phyloP scores from a whole-genome alignment of 768 basidiomycete genomes.

The Dictyophora rubrovolvata region DNA sequence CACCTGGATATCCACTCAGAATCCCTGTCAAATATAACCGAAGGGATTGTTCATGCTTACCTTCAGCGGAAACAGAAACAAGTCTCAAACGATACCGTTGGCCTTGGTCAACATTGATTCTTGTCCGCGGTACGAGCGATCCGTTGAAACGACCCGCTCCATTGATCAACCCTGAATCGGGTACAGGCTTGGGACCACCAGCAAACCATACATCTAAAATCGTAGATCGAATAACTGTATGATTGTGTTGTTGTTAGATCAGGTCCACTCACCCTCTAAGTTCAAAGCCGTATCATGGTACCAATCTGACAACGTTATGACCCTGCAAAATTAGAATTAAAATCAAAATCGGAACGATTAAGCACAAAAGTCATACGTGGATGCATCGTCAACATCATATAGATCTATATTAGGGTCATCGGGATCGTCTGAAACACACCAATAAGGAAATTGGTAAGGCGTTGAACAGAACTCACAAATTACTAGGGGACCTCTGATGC shows the following conservation, averaged over 20 bases:
- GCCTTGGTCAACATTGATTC: constrained; percentile 33
- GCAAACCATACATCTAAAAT: constrained; percentile 3
- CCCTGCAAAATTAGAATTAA: constrained; percentile 18
- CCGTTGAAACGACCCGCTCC: constrained; percentile 41
- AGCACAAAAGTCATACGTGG: background rate
- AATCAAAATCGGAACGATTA: constrained; percentile 13
- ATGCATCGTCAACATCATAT: constrained; percentile 29
- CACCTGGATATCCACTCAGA: constrained; percentile 39
- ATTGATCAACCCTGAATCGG: constrained; percentile 42
- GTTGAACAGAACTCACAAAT: constrained; percentile 19
- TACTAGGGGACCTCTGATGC: constrained; percentile 31
- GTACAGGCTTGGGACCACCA: constrained; percentile 1
- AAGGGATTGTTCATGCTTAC: background rate
- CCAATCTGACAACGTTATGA: constrained; percentile 34
- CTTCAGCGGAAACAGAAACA: background rate
- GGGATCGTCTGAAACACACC: constrained; percentile 18
- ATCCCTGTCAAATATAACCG: background rate
- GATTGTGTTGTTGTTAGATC: too few relatives aligned
- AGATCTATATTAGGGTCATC: constrained; percentile 27
- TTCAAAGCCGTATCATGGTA: background rate
- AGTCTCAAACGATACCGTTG: constrained; percentile 9
- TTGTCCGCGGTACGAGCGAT: constrained; percentile 28
- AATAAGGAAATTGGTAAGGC: background rate
- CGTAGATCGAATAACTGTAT: too few relatives aligned
- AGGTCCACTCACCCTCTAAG: background rate